These are phyloP conservation scores for Cucumis sativus DNA, from an alignment of 306 rosid genomes.

Conservation along the genomic window Cucumber_9930_V3 NC_026659.2:30026501-30027000, in stretches of 20 bases:
- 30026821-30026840: neutral
- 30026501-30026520: neutral
- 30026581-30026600: neutral
- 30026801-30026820: neutral
- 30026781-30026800: neutral
- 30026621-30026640: neutral
- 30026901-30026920: conserved; percentile 96
- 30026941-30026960: conserved; percentile 92
- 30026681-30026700: neutral
- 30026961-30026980: conserved; percentile 74
- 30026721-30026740: neutral
- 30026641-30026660: neutral
- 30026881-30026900: conserved; percentile 97
- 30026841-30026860: conserved; percentile 21
- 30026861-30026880: conserved; percentile 33
- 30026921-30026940: conserved; percentile 94
- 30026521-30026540: neutral
- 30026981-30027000: conserved; percentile 95
- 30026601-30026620: neutral
- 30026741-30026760: neutral
- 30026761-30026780: neutral
- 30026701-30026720: neutral
- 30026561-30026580: neutral
- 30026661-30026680: neutral
- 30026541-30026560: neutral